Evolutionary conservation across 768 basidiomycete species (phyloP), one percentile per base, ranked within the genome.

Genomic region (Suillus discolor): DNA sequence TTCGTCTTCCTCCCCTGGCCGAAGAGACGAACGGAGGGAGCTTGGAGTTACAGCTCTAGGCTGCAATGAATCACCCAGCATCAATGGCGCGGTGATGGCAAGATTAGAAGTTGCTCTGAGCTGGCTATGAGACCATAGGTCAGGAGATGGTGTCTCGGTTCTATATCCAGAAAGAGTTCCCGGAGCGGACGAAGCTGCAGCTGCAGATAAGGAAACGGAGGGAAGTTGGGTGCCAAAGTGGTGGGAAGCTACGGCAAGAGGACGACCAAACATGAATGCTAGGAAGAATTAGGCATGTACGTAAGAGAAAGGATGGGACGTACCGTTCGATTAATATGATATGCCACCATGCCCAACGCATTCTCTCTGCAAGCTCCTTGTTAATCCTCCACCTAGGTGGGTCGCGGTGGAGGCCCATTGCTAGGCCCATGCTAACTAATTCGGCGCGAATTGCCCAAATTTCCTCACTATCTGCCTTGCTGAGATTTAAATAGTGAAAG

Each of bases 321-420:
- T 61, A 90, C 91, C 92, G 82, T 79, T 94, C 93, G 39, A 93
- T 82, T 62, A 92, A 80, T 44, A 94, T 77, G 66, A 92, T 91
- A 76, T 94, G 91, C 93, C 93, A 94, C 93, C 93, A 94, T 8
- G 91, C 91, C 93, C 93, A 94, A 62, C 93, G 82, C 61, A 93
- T 82, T 65, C 93, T 84, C 74, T 94, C 93, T 42, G 91, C 89
- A 12, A 88, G 78, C 65, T 87, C 87, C 65, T 83, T 82, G 59
- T 83, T 85, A 82, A 92, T 89, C 67, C 84, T 84, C 84, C 88
- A 92, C 73, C 88, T 88, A 53, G 85, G 87, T n/a, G 93, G 93
- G 77, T 94, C 93, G 23, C 93, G 87, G 77, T 94, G 93, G 7
- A 94, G 79, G 13, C 93, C 93, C 88, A 94, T 89, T 16, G 92